These are phyloP conservation scores for Solanum chmielewskii DNA, from an alignment of 257 asterid genomes.

Conservation along the genomic window DNA sequence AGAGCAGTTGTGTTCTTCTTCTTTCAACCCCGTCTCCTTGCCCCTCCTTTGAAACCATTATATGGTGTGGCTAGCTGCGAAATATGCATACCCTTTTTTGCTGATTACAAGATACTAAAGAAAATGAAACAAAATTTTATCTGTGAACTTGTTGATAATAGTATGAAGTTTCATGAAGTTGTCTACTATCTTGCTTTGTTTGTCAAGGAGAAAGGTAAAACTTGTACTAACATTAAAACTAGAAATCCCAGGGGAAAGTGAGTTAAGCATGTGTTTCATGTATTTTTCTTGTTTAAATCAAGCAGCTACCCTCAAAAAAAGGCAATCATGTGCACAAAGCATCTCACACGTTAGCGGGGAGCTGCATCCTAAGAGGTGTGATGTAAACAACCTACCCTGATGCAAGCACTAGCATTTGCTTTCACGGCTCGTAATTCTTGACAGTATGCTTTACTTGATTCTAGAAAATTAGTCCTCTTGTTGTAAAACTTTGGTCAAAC, in stretches of 20 bases:
- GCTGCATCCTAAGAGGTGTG: not conserved
- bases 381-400: not conserved
- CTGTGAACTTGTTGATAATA: too few relatives aligned
- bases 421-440: not conserved
- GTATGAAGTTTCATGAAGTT: not conserved
- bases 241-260: too few relatives aligned
- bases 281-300: too few relatives aligned
- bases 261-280: too few relatives aligned
- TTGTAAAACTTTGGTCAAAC: not conserved
- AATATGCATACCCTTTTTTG: not conserved
- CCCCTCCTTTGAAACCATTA: not conserved
- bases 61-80: not conserved
- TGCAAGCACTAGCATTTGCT: not conserved
- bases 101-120: not conserved
- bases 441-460: not conserved
- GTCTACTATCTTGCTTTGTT: not conserved
- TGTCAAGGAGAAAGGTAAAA: not conserved
- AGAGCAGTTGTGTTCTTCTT: not conserved
- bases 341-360: not conserved
- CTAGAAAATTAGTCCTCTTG: not conserved
- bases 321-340: not conserved
- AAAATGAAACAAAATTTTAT: not conserved
- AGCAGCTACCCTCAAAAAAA: too few relatives aligned
- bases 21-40: not conserved
- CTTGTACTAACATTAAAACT: too few relatives aligned